These are phyloP conservation scores for Anthostomella pinea DNA, from an alignment of 2,329 filamentous ascomycete species.

Conservation along the genomic window DNA sequence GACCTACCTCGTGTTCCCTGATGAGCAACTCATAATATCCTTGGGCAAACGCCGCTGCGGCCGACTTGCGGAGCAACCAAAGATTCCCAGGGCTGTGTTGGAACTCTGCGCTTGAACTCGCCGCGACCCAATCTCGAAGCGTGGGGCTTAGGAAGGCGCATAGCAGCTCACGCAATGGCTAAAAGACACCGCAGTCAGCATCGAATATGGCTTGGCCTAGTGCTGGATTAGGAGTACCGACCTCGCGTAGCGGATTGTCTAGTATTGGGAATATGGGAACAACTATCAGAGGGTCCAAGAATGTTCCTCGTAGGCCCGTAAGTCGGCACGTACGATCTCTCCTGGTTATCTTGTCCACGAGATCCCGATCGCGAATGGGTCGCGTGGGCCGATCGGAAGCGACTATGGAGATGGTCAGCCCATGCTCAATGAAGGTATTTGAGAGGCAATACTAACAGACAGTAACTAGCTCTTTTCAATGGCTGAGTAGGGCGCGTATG, in stretches of 20 bases:
- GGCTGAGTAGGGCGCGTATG: no score
- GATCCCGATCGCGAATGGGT: no score
- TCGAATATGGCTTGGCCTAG: conserved; percentile 2
- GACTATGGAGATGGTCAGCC: no score
- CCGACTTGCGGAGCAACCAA: conserved; percentile 24
- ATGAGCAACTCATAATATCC: conserved; percentile 12
- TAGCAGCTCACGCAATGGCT: conserved; percentile 8
- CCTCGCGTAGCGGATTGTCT: no score
- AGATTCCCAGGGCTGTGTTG: conserved; percentile 9
- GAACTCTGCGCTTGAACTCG: conserved; percentile 5
- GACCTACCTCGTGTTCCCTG: conserved; percentile 6
- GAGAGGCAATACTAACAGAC: no score
- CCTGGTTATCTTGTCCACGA: no score
- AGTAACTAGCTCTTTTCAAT: no score
- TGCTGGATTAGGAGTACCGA: no score
- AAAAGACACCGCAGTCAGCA: conserved; percentile 5
- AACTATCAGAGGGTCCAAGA: conserved; percentile 10
- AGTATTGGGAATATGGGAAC: conserved; percentile 8
- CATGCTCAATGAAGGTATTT: no score
- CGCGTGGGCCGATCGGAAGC: no score
- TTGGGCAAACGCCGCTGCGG: conserved; percentile 12
- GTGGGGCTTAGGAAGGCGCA: conserved; percentile 3
- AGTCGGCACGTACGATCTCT: no score
- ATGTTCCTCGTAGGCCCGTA: no score
- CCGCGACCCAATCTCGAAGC: conserved; percentile 7